phyloP scores from a whole-genome alignment of 208 protist genomes.

The Leptomonas pyrrhocoris region DNA sequence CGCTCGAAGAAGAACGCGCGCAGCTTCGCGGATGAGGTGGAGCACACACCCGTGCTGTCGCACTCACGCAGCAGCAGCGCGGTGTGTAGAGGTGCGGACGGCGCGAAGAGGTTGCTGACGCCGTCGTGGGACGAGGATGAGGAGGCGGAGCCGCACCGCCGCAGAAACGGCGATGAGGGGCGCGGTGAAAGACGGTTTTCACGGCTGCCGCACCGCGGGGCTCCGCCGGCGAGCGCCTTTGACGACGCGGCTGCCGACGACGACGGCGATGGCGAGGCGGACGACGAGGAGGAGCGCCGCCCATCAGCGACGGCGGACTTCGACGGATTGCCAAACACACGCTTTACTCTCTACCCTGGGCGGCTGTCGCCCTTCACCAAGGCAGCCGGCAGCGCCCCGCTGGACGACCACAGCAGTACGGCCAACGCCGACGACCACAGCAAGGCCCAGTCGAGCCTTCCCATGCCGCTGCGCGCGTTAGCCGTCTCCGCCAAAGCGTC shows the following conservation, averaged over 20 bases:
- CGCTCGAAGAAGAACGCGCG: neutral
- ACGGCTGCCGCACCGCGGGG: neutral
- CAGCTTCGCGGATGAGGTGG: constrained; percentile 15
- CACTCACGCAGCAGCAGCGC: neutral
- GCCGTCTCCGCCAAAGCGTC: neutral
- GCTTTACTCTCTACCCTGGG: neutral
- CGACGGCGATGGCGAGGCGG: constrained; percentile 1
- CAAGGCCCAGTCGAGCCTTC: neutral
- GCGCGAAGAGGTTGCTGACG: neutral
- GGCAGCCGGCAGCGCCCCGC: neutral
- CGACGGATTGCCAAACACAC: neutral
- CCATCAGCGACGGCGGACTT: neutral
- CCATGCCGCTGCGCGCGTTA: neutral
- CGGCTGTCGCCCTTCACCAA: neutral
- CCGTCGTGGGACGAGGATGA: constrained; percentile 4
- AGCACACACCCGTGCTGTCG: too few relatives aligned
- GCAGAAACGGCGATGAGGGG: neutral
- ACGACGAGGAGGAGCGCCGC: neutral
- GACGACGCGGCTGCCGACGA: constrained; percentile 11
- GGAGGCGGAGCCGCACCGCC: neutral
- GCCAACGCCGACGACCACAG: neutral
- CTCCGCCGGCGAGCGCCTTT: constrained; percentile 15
- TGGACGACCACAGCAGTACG: neutral
- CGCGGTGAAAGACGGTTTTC: neutral
- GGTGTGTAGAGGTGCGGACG: neutral